Evolutionary conservation across 371 early-diverging fungal species (phyloP), one percentile per base, ranked within the genome.

Genomic region (Circinella umbellata): DNA sequence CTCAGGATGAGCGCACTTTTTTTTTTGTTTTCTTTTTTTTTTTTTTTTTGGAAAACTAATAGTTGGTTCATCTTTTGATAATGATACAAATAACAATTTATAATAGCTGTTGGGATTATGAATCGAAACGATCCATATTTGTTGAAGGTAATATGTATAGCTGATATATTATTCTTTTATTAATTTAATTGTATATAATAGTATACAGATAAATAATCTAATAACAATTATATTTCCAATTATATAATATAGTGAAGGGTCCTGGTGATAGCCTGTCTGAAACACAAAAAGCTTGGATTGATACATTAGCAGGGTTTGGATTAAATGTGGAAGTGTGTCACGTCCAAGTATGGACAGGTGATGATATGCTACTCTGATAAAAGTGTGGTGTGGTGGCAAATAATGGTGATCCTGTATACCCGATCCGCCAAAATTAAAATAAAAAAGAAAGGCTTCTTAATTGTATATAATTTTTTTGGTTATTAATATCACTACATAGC

Each of bases 281-380:
- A 63, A 88, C 90, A n/a, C 94, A 93, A 73, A 87, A 83, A 71
- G 72, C 88, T 20, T 92, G 93, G 92, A 87, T 92, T 55, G 91
- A 92, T 60, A 73, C 91, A 15, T 64, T 92, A 61, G 53, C 85
- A 11, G 77, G 76, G 13, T 77, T 83, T 34, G 85, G 79, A 11
- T 78, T 92, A 17, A 80, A 76, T 39, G 89, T 89, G 37, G 92
- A 92, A 73, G 84, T 92, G 4, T 92, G 92, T 60, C 73, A 85
- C 60, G 91, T 92, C 20, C 77, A 83, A 64, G 72, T 83, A 11
- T 85, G 87, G 76, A 75, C 79, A 27, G 86, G 76, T 3, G 85
- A 88, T 49, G 84, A 88, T 66, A 55, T 66, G 3, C 71, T 85
- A 62, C 66, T 78, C 5, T 51, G 15, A 51, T 51, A 42, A 9